Evolutionary conservation across 179 eudicot genomes (phyloP), one percentile per base, ranked within the genome.

Genomic region (Pouteria campechiana): DNA sequence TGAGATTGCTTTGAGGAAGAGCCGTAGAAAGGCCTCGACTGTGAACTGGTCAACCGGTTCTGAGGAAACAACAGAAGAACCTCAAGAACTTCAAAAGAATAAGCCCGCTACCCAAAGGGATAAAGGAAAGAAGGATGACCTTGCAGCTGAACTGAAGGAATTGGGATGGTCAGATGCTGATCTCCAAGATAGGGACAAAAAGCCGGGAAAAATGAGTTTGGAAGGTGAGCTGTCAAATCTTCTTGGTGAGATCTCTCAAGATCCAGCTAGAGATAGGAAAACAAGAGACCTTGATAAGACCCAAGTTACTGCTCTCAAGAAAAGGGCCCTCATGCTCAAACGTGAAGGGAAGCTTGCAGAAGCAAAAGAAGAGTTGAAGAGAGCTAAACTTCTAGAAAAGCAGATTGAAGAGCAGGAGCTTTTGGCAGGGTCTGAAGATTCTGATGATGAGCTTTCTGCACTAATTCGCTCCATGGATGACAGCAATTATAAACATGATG

Each of bases 131-230:
- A n/a, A n/a, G n/a, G 93, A 89, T 45, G 87, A 89, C 57, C 68
- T 89, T 53, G 60, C 82, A 41, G 58, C 72, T 18, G 95, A 89
- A 55, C 90, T 89, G 32, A 74, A 40, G 58, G 78, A 75, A 54
- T 69, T 90, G 54, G 98, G 98, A 28, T 90, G 98, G 98, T 76
- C 98, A 21, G 95, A 85, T 47, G 17, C 52, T 58, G 98, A 89
- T 63, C 74, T 90, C 23, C 70, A 62, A 61, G 71, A 66, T 41
- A 52, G 68, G 20, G 93, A 82, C 29, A 63, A 60, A 58, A 79
- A 71, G 54, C 86, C 86, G 17, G 79, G 75, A 44, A 29, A 64
- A 10, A 36, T 69, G 30, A 76, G 73, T 78, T 45, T 85, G 54
- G 98, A 90, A 61, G 78, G 90, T 24, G 98, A 90, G 54, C 81